Percentiles rank a stretch among this genome's conserved stretches.
Evolutionary conservation across 768 basidiomycete genomes (phyloP).

Genomic region (Boletales sp.): DNA sequence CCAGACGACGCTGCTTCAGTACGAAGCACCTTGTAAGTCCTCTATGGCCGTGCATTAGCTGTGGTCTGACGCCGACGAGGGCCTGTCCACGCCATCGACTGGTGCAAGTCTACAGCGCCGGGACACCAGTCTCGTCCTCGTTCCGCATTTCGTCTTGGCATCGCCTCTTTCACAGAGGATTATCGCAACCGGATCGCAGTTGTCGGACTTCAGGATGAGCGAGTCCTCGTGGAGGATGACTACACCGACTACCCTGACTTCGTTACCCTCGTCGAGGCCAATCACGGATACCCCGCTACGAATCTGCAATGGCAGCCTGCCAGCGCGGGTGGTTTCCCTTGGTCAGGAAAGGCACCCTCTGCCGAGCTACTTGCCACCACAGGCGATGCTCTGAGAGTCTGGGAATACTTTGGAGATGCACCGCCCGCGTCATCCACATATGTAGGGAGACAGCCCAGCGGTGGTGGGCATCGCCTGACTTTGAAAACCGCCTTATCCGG

Average conservation of each 20-base stretch:
- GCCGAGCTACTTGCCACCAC: slow-evolving; percentile 91
- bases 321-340: slow-evolving; percentile 55
- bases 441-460: slow-evolving; percentile 61
- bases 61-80: slow-evolving; percentile 42
- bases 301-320: slow-evolving; percentile 91
- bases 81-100: slow-evolving; percentile 84
- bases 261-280: slow-evolving; percentile 75
- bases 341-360: slow-evolving; percentile 62
- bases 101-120: slow-evolving; percentile 79
- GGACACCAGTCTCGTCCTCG: slow-evolving; percentile 70
- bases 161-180: slow-evolving; percentile 84
- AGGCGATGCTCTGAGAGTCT: slow-evolving; percentile 88
- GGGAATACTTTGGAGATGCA: slow-evolving; percentile 78
- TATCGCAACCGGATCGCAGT: slow-evolving; percentile 79
- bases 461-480: slow-evolving; percentile 59
- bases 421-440: slow-evolving; percentile 55
- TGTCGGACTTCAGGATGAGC: slow-evolving; percentile 78
- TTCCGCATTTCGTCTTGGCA: slow-evolving; percentile 78
- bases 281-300: slow-evolving; percentile 91
- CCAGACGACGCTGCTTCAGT: slow-evolving; percentile 71
- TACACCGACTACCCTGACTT: slow-evolving; percentile 84
- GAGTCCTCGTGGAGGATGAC: slow-evolving; percentile 83
- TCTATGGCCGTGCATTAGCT: not conserved
- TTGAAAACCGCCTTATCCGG: slow-evolving; percentile 80
- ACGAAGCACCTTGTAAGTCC: slow-evolving; percentile 80